Evolutionary conservation across 1,139 yeast species (phyloP).

Genomic region (Suhomyces bokatorum): DNA sequence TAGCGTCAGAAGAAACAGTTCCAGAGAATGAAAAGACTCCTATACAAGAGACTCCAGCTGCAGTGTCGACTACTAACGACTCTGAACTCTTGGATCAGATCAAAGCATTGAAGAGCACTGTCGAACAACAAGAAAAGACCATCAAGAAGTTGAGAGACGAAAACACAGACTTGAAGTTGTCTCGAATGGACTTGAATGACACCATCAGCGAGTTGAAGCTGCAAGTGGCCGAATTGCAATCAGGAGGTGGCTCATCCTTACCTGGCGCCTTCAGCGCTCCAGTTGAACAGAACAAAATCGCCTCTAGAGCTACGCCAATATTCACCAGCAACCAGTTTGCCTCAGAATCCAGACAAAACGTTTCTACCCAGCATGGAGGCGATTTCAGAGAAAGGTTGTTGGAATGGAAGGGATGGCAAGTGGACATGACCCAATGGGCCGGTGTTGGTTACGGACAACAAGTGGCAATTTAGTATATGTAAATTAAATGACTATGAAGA

Average conservation of each 20-base stretch:
- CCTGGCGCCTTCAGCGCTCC: slow-evolving; percentile 10
- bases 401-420: slow-evolving; percentile 83
- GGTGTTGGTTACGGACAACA: slow-evolving; percentile 8
- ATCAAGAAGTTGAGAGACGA: slow-evolving; percentile 44
- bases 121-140: slow-evolving; percentile 34
- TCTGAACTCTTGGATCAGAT: slow-evolving; percentile 12
- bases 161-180: slow-evolving; percentile 45
- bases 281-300: slow-evolving; percentile 12
- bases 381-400: slow-evolving; percentile 45
- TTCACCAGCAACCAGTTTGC: slow-evolving; percentile 40
- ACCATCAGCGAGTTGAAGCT: slow-evolving; percentile 31
- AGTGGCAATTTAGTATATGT: slow-evolving; percentile 9
- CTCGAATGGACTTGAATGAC: slow-evolving; percentile 49
- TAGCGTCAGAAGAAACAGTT: slow-evolving; percentile 6
- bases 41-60: not conserved
- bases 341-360: slow-evolving; percentile 30
- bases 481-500: slow-evolving; percentile 9
- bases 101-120: slow-evolving; percentile 17
- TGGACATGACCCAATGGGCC: slow-evolving; percentile 80
- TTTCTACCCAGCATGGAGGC: slow-evolving; percentile 24
- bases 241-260: slow-evolving; percentile 2
- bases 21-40: not conserved
- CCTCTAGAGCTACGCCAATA: slow-evolving; percentile 37
- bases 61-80: no score
- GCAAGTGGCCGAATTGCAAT: slow-evolving; percentile 21